Base-by-base conservation (phyloP, 2,329 filamentous ascomycete species). In the Sporothrix globosa region DNA sequence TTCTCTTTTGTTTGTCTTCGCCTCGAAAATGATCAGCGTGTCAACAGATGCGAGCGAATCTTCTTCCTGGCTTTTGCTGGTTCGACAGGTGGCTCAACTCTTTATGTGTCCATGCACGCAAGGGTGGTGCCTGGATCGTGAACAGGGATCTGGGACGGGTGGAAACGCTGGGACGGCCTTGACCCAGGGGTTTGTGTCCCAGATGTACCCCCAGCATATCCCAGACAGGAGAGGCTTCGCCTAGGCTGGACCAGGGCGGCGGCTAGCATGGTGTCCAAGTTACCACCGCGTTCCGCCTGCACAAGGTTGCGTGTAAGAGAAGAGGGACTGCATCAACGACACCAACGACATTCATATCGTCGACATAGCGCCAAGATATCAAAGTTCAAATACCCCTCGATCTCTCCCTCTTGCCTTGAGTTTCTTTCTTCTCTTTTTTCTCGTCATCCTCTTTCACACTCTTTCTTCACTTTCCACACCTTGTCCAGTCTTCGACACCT, bases 321-420 rank as follows among this genome's bases (percentile, higher is more conserved):
- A 63, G 58, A 46, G 58, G 58, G 58, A 46, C 58, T 63, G 21
- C 58, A 46, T 39, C 52, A 27, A 13, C 17, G 30, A 19, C 63
- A 19, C 17, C 30, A 13, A 41, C 48, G 30, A n/a, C 63, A 53
- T 52, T 48, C 48, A 41, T 48, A 39, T 41, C 65, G 34, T 24
- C 30, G 21, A 21, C 65, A 9, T 41, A 14, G 63, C 30, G 27
- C 4, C 11, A 54, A 44, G 52, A 24, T 6, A 53, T 41, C 34
- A n/a, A 54, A 27, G 46, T 54, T 69, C 68, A 71, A 70, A 69
- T 54, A 67, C 61, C n/a, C 61, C 50, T 66, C 61, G 50, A 50
- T n/a, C n/a, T 63, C 67, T 63, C 63, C 17, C 60, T 67, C 60
- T 68, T 11, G 41, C 53, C 58, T 39, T 56, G 41, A 41, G 52